Base-by-base conservation (phyloP, 331 rosid species). In the Rosa hybrid region DNA sequence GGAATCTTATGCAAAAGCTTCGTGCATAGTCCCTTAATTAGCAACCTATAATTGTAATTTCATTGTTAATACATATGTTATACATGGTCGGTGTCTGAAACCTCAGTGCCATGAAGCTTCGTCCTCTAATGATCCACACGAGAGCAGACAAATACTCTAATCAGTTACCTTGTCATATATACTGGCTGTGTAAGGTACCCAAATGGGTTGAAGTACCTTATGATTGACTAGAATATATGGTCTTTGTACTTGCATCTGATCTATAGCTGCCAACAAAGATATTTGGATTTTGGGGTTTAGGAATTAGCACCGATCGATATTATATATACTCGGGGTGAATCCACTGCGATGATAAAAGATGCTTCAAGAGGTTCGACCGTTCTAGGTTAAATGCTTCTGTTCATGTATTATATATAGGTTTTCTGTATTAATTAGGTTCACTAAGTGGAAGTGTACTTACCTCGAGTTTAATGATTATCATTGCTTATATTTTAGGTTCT, bases 11-110 rank as follows among this genome's bases (percentile, higher is more conserved):
- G 76, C 25, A 18, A 63, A 42, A 18, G 68, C 64, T 71, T 75
- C 76, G 80, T 75, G 84, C 79, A 39, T 16, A 30, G 79, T 53
- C 78, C 27, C 75, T 14, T 8, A 38, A 60, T 17, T 45, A 48
- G 73, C 64, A 77, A 45, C 16, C 50, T 57, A 60, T 67, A 38
- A 38, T 67, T 67, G 71, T 67, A 34, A 67, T 67, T 38, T 67
- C 25, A 18, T 48, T 49, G 53, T 77, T 46, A 59, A 57, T 75
- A 14, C 25, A 25, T 21, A 13, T 25, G 56, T 53, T 80, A 30
- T 59, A 57, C 30, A 57, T 8, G 79, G 83, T 80, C 83, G 70
- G 83, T 80, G 79, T 46, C 74, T 59, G 59, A 64, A 68, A 74
- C 75, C 62, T 65, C 49, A 68, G 69, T 51, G 69, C 68, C 5